Conservation (phyloP, 1,284 basidiomycete species). For the Thelephora terrestris region DNA sequence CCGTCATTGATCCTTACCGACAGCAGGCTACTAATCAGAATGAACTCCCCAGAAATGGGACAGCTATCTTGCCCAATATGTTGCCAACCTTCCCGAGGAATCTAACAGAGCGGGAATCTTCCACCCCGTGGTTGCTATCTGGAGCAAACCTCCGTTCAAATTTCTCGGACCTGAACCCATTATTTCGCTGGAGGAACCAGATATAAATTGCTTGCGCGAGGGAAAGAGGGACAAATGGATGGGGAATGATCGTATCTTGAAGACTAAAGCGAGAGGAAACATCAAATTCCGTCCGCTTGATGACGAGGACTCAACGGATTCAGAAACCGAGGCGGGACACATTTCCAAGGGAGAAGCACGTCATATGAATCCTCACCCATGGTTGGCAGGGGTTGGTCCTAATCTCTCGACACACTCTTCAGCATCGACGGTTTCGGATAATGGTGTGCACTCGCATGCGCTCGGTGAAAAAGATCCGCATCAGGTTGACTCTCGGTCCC, state of each 20-base stretch:
- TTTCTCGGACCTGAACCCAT: slow-evolving; percentile 10
- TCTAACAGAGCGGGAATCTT: slow-evolving; percentile 31
- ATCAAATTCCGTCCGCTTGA: slow-evolving; percentile 39
- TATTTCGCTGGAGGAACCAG: slow-evolving; percentile 3
- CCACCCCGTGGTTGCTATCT: slow-evolving; percentile 38
- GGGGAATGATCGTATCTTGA: slow-evolving; percentile 22
- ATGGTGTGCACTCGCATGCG: slow-evolving; percentile 7
- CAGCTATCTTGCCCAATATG: slow-evolving; percentile 49
- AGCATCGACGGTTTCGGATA: background rate
- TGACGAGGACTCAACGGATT: slow-evolving; percentile 25
- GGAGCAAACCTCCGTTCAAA: slow-evolving; percentile 35
- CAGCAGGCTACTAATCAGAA: slow-evolving; percentile 1
- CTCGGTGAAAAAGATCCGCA: slow-evolving; percentile 9
- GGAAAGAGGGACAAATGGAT: slow-evolving; percentile 14
- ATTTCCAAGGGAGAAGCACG: slow-evolving; percentile 6
- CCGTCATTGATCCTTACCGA: slow-evolving; percentile 3
- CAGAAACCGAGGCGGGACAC: slow-evolving; percentile 20
- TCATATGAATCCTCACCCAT: no score
- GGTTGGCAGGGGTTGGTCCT: no score
- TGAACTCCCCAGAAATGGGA: slow-evolving; percentile 49
- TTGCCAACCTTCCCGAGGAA: slow-evolving; percentile 33
- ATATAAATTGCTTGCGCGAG: slow-evolving; percentile 15
- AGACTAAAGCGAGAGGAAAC: slow-evolving; percentile 14
- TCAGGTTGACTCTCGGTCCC: slow-evolving; percentile 10
- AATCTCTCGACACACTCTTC: background rate